phyloP scores from a whole-genome alignment of 441 rosid species.

The Eruca vesicaria region DNA sequence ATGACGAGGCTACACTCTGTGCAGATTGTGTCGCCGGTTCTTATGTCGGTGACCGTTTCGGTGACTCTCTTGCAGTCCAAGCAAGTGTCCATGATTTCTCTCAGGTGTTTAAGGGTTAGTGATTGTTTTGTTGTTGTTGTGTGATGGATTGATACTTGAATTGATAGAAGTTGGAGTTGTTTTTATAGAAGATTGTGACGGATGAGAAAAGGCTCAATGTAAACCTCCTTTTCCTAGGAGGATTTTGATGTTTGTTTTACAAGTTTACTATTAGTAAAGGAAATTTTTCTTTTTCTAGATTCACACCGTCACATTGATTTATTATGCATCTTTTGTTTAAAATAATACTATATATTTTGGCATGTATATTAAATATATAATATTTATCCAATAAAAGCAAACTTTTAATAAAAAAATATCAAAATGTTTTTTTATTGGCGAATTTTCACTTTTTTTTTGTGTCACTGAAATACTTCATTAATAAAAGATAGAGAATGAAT shows the following conservation, averaged over 20 bases:
- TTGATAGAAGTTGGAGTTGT: background rate
- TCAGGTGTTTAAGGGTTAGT: background rate
- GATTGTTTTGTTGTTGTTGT: background rate
- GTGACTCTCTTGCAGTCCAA: constrained; percentile 17
- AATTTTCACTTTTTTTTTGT: no score
- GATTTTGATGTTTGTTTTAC: constrained; percentile 3
- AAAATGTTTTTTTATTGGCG: no score
- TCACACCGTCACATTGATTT: background rate
- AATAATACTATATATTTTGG: background rate
- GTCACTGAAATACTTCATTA: no score
- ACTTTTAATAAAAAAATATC: no score
- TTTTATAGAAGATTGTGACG: background rate
- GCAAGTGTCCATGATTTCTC: constrained; percentile 9
- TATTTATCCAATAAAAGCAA: background rate
- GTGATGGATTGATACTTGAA: background rate
- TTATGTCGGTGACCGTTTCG: background rate
- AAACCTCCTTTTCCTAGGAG: background rate
- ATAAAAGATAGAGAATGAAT: no score
- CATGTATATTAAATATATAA: background rate
- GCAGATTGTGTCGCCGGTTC: constrained; percentile 25
- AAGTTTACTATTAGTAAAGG: background rate
- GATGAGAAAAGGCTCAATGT: background rate
- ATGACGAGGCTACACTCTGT: constrained; percentile 23
- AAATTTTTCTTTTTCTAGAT: background rate
- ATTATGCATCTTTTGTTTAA: background rate